Percentiles rank a stretch among this genome's conserved stretches.
These are phyloP conservation scores for Pyrrhoderma noxium DNA, from an alignment of 1,284 basidiomycete species.

Conservation along the genomic window DNA sequence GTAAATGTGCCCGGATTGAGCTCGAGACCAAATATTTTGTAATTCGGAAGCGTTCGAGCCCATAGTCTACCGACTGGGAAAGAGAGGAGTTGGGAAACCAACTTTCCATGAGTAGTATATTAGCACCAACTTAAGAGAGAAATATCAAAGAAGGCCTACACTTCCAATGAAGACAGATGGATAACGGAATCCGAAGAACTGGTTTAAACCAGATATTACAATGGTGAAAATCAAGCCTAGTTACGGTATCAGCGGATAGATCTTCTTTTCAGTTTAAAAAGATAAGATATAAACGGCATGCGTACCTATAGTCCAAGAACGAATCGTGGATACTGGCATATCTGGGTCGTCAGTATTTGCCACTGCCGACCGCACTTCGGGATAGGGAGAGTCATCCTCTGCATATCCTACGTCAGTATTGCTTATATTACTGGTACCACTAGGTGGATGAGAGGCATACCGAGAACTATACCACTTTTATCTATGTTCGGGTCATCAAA, in stretches of 20 bases:
- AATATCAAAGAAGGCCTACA: conserved; percentile 19
- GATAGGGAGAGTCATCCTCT: conserved; percentile 27
- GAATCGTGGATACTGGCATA: conserved; percentile 30
- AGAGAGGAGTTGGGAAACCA: conserved; percentile 41
- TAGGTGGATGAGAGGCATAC: conserved; percentile 24
- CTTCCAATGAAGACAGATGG: conserved; percentile 37
- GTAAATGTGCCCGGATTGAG: conserved; percentile 44
- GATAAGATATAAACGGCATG: conserved; percentile 8
- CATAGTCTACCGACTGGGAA: conserved; percentile 40
- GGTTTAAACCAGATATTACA: conserved; percentile 44
- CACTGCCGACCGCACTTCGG: conserved; percentile 31
- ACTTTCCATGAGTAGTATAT: conserved; percentile 23
- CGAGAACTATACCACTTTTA: conserved; percentile 12
- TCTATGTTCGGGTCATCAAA: conserved; percentile 20
- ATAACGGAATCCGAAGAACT: conserved; percentile 49
- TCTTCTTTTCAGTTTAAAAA: not conserved
- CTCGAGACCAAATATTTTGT: conserved; percentile 35
- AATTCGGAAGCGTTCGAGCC: conserved; percentile 34
- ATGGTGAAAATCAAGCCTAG: conserved; percentile 36
- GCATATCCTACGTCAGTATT: not conserved
- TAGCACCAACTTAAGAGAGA: conserved; percentile 25
- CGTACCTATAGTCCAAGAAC: conserved; percentile 32
- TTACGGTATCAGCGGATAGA: conserved; percentile 23
- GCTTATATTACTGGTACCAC: not conserved
- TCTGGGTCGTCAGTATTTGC: conserved; percentile 22